Conservation (phyloP, 2,329 filamentous ascomycete genomes). For the Thermothelomyces thermophilus region DNA sequence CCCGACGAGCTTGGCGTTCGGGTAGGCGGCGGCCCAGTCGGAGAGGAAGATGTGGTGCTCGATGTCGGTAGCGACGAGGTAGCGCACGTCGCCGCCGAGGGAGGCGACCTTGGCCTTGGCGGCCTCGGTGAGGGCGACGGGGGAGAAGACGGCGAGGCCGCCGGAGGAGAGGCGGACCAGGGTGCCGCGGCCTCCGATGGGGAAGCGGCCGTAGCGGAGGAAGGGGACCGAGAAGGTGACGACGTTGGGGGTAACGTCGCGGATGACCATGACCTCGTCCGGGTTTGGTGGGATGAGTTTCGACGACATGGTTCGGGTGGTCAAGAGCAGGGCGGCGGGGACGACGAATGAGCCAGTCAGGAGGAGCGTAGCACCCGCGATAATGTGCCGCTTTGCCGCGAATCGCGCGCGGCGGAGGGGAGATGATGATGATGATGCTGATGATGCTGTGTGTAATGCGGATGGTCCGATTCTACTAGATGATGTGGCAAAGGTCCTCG, state of each 20-base stretch:
- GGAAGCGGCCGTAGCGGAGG: slow-evolving; percentile 67
- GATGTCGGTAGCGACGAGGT: slow-evolving; percentile 80
- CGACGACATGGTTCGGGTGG: slow-evolving; percentile 49
- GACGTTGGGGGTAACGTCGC: slow-evolving; percentile 72
- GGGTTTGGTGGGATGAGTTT: slow-evolving; percentile 66
- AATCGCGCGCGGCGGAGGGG: neutral
- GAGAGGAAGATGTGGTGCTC: slow-evolving; percentile 95
- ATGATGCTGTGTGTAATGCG: neutral
- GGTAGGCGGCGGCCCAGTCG: slow-evolving; percentile 74
- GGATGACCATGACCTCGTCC: slow-evolving; percentile 81
- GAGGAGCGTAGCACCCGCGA: neutral
- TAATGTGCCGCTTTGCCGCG: neutral
- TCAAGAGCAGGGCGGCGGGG: slow-evolving; percentile 57
- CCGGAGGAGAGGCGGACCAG: slow-evolving; percentile 72
- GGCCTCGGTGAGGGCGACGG: slow-evolving; percentile 73
- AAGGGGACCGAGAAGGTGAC: slow-evolving; percentile 80
- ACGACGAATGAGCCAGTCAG: slow-evolving; percentile 16
- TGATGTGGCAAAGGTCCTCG: neutral
- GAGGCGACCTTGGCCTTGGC: slow-evolving; percentile 58
- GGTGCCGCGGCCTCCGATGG: slow-evolving; percentile 81
- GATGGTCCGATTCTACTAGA: no score
- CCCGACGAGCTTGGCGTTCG: slow-evolving; percentile 71
- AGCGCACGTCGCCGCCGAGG: slow-evolving; percentile 64
- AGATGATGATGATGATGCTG: neutral
- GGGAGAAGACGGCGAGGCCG: slow-evolving; percentile 82